Conservation (phyloP, 2,329 filamentous ascomycete species). For the Ceratocystis lukuohia region DNA sequence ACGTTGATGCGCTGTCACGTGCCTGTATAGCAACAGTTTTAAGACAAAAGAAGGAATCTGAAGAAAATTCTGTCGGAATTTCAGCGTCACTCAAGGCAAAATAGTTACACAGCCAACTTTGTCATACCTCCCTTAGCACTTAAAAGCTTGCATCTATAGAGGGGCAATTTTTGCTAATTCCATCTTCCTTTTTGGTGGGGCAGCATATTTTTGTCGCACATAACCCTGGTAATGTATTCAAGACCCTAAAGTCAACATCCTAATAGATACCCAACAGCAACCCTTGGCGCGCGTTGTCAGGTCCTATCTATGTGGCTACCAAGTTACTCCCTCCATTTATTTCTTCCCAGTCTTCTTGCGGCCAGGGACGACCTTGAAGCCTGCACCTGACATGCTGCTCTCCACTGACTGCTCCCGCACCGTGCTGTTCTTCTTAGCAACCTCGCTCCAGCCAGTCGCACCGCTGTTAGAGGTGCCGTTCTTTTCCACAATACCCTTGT, state of each 20-base stretch:
- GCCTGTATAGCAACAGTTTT: background rate
- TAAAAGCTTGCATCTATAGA: background rate
- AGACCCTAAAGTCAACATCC: background rate
- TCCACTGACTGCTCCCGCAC: slow-evolving; percentile 25
- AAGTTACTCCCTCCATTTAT: slow-evolving; percentile 26
- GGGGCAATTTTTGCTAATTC: slow-evolving; percentile 1
- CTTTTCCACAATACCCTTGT: slow-evolving; percentile 77
- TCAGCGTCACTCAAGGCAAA: background rate
- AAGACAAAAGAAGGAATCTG: background rate
- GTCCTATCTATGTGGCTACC: background rate
- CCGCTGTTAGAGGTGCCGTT: slow-evolving; percentile 41
- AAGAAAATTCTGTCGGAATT: background rate
- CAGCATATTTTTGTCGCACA: background rate
- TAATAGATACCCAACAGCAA: no score
- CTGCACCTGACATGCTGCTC: slow-evolving; percentile 36
- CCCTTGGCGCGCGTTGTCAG: background rate
- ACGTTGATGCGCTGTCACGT: background rate
- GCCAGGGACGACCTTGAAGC: slow-evolving; percentile 79
- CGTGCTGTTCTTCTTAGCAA: slow-evolving; percentile 73
- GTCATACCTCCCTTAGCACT: background rate
- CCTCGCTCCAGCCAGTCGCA: slow-evolving; percentile 78
- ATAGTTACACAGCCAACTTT: background rate
- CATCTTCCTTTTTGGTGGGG: slow-evolving; percentile 1
- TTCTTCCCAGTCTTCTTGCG: slow-evolving; percentile 86
- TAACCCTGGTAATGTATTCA: background rate